Conservation (phyloP, 2,329 filamentous ascomycete genomes). For the Lasiodiplodia sp. region DNA sequence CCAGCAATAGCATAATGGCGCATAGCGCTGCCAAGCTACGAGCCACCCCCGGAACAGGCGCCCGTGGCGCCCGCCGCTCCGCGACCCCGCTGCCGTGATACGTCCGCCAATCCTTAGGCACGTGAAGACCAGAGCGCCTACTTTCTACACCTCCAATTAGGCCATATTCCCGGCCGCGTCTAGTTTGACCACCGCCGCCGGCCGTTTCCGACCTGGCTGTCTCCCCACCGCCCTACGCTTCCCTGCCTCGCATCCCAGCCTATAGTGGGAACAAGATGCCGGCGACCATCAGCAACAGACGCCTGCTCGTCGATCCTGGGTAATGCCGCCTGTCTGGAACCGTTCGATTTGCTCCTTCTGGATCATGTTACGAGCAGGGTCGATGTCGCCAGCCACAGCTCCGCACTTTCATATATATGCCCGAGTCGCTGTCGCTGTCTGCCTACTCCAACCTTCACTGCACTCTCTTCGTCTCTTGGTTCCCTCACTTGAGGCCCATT, state of each 20-base stretch:
- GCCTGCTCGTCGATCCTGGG: conserved; percentile 12
- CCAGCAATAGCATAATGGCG: conserved; percentile 18
- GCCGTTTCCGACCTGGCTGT: conserved; percentile 11
- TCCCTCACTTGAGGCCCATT: conserved; percentile 13
- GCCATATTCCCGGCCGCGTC: background rate
- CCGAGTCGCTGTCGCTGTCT: background rate
- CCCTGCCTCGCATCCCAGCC: conserved; percentile 13
- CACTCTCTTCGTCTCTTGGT: conserved; percentile 3
- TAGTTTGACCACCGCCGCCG: conserved; percentile 9
- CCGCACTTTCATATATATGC: conserved; percentile 23
- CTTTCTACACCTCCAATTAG: background rate
- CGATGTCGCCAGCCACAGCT: background rate
- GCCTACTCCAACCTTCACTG: conserved; percentile 12
- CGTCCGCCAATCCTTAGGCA: background rate
- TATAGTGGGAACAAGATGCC: conserved; percentile 20
- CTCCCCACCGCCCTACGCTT: conserved; percentile 2
- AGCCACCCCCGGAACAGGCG: conserved; percentile 22
- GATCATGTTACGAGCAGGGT: background rate
- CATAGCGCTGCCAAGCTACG: conserved; percentile 10
- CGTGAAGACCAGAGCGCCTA: conserved; percentile 14
- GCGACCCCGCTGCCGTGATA: background rate
- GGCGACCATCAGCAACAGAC: background rate
- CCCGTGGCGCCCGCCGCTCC: conserved; percentile 12
- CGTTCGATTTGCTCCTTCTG: background rate
- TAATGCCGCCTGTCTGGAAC: background rate